Base-by-base conservation (phyloP, 352 stramenopile species). In the Globisporangium splendens region DNA sequence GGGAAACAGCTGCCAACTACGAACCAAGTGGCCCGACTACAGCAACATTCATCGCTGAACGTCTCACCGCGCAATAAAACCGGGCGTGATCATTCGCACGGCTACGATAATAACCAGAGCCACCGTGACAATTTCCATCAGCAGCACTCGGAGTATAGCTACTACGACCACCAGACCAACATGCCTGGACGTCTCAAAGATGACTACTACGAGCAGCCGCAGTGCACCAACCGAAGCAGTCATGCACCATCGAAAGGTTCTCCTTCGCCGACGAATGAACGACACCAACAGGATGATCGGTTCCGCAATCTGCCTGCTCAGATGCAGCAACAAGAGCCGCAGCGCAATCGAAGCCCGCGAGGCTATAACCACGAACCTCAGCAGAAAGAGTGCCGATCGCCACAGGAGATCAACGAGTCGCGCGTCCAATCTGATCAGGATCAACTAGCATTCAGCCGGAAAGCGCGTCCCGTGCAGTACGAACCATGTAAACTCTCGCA, bases 401-500 rank as follows among this genome's bases (percentile, higher is more conserved):
- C 76, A 28, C 70, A 69, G 18, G 79, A 89, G 38, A 68, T 80
- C 31, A 87, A 89, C 47, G 77, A 93, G 46, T 68, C 61, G n/a
- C 77, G 70, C 1, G 74, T 86, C 0, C 61, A 73, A 50, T 79
- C 72, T 0, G 75, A 86, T 20, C 65, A 86, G 10, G 79, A 92
- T 18, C 82, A 92, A 44, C 77, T 94, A 2, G 83, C 80, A 0
- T 94, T 94, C 56, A 91, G 77, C 59, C 74, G 77, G 24, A 89
- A 89, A 59, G 81, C 79, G 24, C 68, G 87, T 1, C 65, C 75
- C 0, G 79, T 93, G 2, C 79, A 89, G 46, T 96, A 91, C 52
- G 83, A 91, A 21, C 86, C 88, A 11, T 93, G 87, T 49, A 96
- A 88, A 10, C 57, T 96, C 2, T 72, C 85, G 4, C 81, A 96